Evolutionary conservation across 169 alveolate genomes (phyloP), one percentile per base, ranked within the genome.

Genomic region (Plasmodium coatneyi): DNA sequence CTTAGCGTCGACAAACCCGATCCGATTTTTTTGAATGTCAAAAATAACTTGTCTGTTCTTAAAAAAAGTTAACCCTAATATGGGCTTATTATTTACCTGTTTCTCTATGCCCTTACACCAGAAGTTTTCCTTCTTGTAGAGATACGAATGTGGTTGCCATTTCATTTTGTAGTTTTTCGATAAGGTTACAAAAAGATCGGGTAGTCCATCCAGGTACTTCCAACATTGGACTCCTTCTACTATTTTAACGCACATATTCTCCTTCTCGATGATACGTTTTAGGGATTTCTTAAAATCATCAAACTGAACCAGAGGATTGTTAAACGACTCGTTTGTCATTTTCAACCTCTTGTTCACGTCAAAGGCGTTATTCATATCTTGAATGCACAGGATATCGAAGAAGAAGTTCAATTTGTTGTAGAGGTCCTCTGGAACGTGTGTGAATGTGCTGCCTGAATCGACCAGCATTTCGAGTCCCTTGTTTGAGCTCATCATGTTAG

Each of bases 81-180:
- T 94, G 81, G 96, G 92, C 39, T 93, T 96, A 32, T 93, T 82
- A 89, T 81, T 90, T 25, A 70, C 89, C 78, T 95, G 86, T 34
- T 82, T 80, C 72, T 95, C 97, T 46, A 96, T 60, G 2, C 97
- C 97, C 46, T 95, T 82, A 80, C 97, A 96, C 97, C 97, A 96
- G 95, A 96, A 96, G 16, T 41, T 39, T 80, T 89, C 94, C 28
- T 81, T 83, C 30, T 60, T 60, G 43, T 76, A 71, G 34, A 95
- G 70, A 83, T 93, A 86, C n/a, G 93, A 60, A 78, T 70, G 34
- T 4, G 94, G 90, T 60, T 89, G 66, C 94, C 94, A 89, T 46
- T 22, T 3, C 22, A 89, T 10, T 79, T 79, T 89, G 12, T 66
- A 54, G 32, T 89, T 89, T 25, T 79, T 56, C 7, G 93, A 84